These are phyloP conservation scores for Lumnitzera littorea DNA, from an alignment of 345 rosid genomes.

Conservation along the genomic window DNA sequence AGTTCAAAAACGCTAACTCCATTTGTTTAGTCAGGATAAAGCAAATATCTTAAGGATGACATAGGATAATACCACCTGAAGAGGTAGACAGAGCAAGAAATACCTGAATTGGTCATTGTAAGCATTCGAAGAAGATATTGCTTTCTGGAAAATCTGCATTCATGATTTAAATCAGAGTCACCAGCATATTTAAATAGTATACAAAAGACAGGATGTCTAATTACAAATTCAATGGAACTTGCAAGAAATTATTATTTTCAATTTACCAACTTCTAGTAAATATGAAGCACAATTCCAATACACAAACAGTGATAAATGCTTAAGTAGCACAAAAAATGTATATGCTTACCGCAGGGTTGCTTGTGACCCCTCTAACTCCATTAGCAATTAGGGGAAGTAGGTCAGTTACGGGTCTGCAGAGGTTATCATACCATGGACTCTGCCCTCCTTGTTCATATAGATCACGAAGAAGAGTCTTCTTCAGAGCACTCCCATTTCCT, in stretches of 20 bases:
- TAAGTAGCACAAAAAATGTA: background rate
- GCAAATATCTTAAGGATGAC: background rate
- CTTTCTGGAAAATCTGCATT: slow-evolving; percentile 96
- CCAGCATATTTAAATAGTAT: background rate
- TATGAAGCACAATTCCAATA: background rate
- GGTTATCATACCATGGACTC: slow-evolving; percentile 99
- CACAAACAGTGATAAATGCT: background rate
- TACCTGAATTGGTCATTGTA: slow-evolving; percentile 96
- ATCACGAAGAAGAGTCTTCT: slow-evolving; percentile 81
- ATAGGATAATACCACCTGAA: background rate
- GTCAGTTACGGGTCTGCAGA: slow-evolving; percentile 92
- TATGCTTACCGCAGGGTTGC: slow-evolving; percentile 88
- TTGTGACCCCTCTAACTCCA: slow-evolving; percentile 98
- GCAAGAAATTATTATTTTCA: background rate
- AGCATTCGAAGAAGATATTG: slow-evolving; percentile 92
- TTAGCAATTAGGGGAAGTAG: slow-evolving; percentile 73
- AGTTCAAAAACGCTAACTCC: too few relatives aligned
- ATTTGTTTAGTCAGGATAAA: too few relatives aligned
- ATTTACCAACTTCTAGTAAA: background rate
- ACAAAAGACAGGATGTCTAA: too few relatives aligned
- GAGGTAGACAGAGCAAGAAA: background rate
- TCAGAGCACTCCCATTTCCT: slow-evolving; percentile 48
- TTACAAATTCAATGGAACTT: too few relatives aligned
- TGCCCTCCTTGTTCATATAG: slow-evolving; percentile 89
- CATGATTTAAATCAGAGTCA: slow-evolving; percentile 7